Conservation (phyloP, 441 rosid genomes). For the Arabidopsis lyrata region DNA sequence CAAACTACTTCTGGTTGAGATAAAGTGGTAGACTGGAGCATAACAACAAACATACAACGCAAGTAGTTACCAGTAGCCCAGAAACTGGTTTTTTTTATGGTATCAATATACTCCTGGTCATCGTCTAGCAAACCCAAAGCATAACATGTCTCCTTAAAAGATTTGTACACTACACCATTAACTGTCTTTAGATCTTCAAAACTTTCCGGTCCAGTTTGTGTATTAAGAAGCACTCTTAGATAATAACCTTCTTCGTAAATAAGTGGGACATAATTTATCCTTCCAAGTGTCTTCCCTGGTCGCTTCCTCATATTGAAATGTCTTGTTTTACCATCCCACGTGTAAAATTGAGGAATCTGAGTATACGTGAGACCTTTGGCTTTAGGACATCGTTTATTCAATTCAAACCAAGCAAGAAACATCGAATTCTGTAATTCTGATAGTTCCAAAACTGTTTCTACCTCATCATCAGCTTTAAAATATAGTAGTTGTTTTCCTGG, state of each 20-base stretch:
- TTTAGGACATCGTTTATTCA: background rate
- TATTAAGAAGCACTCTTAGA: background rate
- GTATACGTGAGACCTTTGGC: background rate
- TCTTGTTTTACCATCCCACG: background rate
- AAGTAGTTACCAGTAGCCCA: background rate
- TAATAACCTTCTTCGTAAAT: background rate
- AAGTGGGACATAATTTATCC: background rate
- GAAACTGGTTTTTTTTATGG: background rate
- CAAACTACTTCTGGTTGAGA: background rate
- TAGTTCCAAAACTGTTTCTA: too few species aligned
- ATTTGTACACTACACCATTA: fast-evolving
- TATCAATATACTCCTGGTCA: background rate
- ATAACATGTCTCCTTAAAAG: background rate
- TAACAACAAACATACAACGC: background rate
- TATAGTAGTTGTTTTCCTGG: too few species aligned
- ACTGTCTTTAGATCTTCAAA: background rate
- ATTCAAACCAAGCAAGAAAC: background rate
- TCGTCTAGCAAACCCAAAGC: background rate
- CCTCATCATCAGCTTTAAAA: too few species aligned
- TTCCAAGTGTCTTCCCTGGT: background rate
- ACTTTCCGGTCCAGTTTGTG: background rate
- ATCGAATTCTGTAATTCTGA: background rate
- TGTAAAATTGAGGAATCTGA: background rate
- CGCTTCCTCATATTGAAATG: background rate
- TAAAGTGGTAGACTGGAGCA: background rate